phyloP scores from a whole-genome alignment of 164 flowering plant species.

The Macadamia tetraphylla region DNA sequence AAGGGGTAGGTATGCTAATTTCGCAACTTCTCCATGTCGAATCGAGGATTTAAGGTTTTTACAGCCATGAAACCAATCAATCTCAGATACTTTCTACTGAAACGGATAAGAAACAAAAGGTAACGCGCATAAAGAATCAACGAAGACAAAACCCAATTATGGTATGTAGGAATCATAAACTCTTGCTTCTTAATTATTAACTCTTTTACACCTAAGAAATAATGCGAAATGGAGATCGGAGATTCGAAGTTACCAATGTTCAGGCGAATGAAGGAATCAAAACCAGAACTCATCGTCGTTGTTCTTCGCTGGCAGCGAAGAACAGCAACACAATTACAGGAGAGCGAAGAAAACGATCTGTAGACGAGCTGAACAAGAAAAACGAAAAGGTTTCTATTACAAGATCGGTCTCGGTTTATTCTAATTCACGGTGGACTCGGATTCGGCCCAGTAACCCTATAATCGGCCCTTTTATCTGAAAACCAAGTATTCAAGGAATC shows the following conservation, averaged over 20 bases:
- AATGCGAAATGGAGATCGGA: not conserved
- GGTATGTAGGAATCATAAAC: too few species aligned
- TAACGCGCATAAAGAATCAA: slow-evolving; percentile 1
- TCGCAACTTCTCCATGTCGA: not conserved
- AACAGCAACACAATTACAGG: not conserved
- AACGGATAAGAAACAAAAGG: not conserved
- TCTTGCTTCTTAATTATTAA: too few species aligned
- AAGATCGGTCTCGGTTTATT: too few species aligned
- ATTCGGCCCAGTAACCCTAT: too few species aligned
- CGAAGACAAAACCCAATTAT: not conserved
- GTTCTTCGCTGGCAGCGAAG: not conserved
- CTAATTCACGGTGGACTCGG: too few species aligned
- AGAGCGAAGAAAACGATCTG: too few species aligned
- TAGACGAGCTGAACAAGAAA: too few species aligned
- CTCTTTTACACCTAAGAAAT: not conserved
- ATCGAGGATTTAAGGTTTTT: not conserved
- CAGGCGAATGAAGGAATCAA: slow-evolving; percentile 49
- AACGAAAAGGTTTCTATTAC: too few species aligned
- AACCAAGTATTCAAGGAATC: too few species aligned
- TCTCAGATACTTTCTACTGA: too few species aligned
- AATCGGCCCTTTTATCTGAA: too few species aligned
- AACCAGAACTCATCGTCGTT: slow-evolving; percentile 22
- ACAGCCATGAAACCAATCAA: not conserved
- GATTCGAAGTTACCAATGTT: slow-evolving; percentile 46
- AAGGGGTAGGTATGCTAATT: not conserved